phyloP scores from a whole-genome alignment of 2,329 filamentous ascomycete genomes.

The Leptosphaerulina australis region DNA sequence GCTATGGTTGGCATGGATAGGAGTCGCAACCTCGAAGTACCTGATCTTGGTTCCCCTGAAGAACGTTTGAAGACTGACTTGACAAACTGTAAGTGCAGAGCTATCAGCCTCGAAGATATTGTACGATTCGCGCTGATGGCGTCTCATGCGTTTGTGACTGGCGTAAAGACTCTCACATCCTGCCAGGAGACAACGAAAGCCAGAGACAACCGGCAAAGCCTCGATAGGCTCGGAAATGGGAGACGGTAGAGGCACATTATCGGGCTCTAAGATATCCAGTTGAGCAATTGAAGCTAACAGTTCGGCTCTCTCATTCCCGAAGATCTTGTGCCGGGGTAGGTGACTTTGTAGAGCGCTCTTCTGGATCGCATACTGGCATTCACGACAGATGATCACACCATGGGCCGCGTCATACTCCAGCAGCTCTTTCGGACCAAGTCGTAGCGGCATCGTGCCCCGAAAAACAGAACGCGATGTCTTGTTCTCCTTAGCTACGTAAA shows the following conservation, averaged over 20 bases:
- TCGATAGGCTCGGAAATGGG: slow-evolving; percentile 31
- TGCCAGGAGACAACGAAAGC: slow-evolving; percentile 35
- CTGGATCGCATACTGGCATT: slow-evolving; percentile 49
- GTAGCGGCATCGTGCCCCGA: no score
- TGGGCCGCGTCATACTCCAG: slow-evolving; percentile 31
- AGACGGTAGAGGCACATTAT: slow-evolving; percentile 35
- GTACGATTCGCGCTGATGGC: slow-evolving; percentile 41
- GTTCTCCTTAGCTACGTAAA: no score
- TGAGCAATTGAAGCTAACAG: slow-evolving; percentile 33
- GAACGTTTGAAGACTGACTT: slow-evolving; percentile 46
- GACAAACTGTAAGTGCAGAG: slow-evolving; percentile 2
- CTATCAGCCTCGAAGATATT: slow-evolving; percentile 8
- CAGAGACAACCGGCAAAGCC: slow-evolving; percentile 36
- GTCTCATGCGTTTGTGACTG: slow-evolving; percentile 46
- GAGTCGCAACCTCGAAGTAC: slow-evolving; percentile 47
- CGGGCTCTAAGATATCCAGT: slow-evolving; percentile 40
- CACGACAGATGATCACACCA: slow-evolving; percentile 44
- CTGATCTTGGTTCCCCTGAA: slow-evolving; percentile 48
- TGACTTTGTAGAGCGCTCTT: slow-evolving; percentile 48
- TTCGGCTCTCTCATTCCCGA: slow-evolving; percentile 39
- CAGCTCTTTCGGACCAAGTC: slow-evolving; percentile 20
- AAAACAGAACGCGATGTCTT: no score
- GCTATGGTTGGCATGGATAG: no score
- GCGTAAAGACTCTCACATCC: slow-evolving; percentile 42
- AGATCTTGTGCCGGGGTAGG: slow-evolving; percentile 49